Percentiles rank a stretch among this genome's conserved stretches.
Conservation (phyloP, 1,284 basidiomycete genomes). For the Ceratorhiza oryzae-sativae region DNA sequence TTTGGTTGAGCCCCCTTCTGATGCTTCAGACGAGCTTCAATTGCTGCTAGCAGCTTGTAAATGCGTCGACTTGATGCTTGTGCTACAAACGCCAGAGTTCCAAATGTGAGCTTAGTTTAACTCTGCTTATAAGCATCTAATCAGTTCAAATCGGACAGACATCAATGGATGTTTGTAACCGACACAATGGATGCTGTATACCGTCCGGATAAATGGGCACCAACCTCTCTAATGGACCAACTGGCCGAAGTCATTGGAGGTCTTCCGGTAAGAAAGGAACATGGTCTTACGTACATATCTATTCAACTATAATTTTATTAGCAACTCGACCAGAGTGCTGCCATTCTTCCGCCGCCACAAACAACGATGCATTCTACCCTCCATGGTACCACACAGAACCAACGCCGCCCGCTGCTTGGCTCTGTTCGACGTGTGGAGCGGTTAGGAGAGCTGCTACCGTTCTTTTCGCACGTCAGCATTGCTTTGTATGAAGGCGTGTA, state of each 20-base stretch:
- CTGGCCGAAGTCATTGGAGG: slow-evolving; percentile 81
- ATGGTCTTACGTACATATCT: neutral
- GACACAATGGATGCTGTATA: slow-evolving; percentile 97
- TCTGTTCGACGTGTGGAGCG: slow-evolving; percentile 75
- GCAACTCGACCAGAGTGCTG: slow-evolving; percentile 21
- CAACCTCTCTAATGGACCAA: slow-evolving; percentile 90
- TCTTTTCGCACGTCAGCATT: slow-evolving; percentile 89
- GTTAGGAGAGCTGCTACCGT: slow-evolving; percentile 80
- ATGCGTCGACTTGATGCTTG: slow-evolving; percentile 89
- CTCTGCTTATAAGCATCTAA: neutral
- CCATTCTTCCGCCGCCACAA: slow-evolving; percentile 13
- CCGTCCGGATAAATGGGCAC: slow-evolving; percentile 80
- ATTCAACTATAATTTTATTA: neutral
- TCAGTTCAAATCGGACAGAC: slow-evolving; percentile 57
- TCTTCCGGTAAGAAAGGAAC: slow-evolving; percentile 57
- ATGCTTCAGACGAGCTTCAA: slow-evolving; percentile 83
- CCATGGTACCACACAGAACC: slow-evolving; percentile 43
- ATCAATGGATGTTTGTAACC: slow-evolving; percentile 99
- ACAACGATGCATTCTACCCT: neutral
- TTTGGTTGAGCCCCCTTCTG: slow-evolving; percentile 66
- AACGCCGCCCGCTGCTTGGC: slow-evolving; percentile 77
- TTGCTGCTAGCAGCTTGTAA: slow-evolving; percentile 90
- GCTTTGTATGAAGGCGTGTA: slow-evolving; percentile 90
- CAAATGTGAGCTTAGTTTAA: slow-evolving; percentile 74
- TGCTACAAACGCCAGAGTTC: slow-evolving; percentile 95